Base-by-base conservation (phyloP, 208 protist genomes). In the Trypanosoma cruzi region DNA sequence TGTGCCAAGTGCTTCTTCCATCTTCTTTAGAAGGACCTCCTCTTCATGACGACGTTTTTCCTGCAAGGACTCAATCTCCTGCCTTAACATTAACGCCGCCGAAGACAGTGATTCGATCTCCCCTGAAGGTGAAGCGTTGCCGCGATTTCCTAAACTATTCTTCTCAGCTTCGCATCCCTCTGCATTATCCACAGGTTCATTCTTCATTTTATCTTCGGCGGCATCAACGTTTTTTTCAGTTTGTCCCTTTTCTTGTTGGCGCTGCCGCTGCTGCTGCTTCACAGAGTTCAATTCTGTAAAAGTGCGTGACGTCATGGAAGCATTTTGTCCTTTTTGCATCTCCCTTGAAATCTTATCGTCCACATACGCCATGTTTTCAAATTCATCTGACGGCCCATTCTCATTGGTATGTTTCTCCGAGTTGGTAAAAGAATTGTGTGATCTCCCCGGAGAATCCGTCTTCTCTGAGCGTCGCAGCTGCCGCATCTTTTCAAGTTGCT, bases 401-500 rank as follows among this genome's bases (percentile, higher is more conserved):
- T 50, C 20, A 44, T 31, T 22, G 13, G 31, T 13, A 55, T 78
- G 61, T 31, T 74, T 87, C 8, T 48, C 48, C 20, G 31, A 13
- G 10, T 18, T 52, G n/a, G 22, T 6, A 49, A 44, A 26, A 42
- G 57, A 40, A 58, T 2, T 49, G 13, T 46, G 36, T 16, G 28
- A 37, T 32, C 37, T 18, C 8, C 16, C 28, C n/a, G 44, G 26
- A 32, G 28, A 1, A 52, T 6, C 36, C 32, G 48, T 58, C 37
- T 67, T 65, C 42, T 71, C 64, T 49, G 59, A 55, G 31, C 57
- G 71, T 31, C 59, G 52, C 55, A 83, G 60, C 40, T 86, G 71
- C 6, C 80, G 61, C 81, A 89, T 87, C 40, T 71, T 74, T 68
- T 82, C 80, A 64, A 96, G 83, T 48, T 79, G 68, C 49, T 90